Percentiles rank a stretch among this genome's conserved stretches.
Conservation (phyloP, 2,329 filamentous ascomycete species). For the Colletotrichum shisoi region DNA sequence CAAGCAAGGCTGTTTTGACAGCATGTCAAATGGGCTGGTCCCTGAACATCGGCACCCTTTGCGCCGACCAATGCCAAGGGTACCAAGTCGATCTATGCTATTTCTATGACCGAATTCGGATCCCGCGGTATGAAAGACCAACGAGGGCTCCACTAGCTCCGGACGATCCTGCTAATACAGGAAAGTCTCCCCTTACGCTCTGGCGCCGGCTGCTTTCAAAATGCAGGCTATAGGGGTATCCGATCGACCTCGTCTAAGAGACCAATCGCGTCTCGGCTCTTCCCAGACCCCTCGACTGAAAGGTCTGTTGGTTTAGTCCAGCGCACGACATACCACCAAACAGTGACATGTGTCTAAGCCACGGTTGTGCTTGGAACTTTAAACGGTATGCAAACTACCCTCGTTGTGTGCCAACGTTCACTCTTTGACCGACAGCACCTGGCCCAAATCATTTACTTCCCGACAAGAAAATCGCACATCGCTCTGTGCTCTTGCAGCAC, state of each 20-base stretch:
- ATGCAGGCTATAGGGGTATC: background rate
- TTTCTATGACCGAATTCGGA: background rate
- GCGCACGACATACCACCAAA: background rate
- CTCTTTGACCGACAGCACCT: too few relatives aligned
- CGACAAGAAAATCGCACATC: too few relatives aligned
- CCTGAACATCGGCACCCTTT: background rate
- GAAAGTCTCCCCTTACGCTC: background rate
- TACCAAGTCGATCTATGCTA: background rate
- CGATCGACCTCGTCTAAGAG: background rate
- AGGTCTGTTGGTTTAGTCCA: background rate
- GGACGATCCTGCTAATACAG: background rate
- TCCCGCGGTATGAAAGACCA: background rate
- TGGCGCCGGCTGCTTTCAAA: background rate
- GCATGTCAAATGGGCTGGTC: conserved; percentile 4
- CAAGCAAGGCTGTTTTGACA: conserved; percentile 4
- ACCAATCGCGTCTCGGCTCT: background rate
- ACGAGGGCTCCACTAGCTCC: background rate
- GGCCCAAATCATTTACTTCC: too few relatives aligned
- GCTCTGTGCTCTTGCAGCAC: too few relatives aligned
- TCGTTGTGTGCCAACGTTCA: too few relatives aligned
- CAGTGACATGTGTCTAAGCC: background rate
- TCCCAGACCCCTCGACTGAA: background rate
- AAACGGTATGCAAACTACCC: too few relatives aligned
- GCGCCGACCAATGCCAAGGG: background rate
- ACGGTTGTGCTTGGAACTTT: too few relatives aligned